These are phyloP conservation scores for Chenopodium album DNA, from an alignment of 148 eudicot species.

Conservation along the genomic window DNA sequence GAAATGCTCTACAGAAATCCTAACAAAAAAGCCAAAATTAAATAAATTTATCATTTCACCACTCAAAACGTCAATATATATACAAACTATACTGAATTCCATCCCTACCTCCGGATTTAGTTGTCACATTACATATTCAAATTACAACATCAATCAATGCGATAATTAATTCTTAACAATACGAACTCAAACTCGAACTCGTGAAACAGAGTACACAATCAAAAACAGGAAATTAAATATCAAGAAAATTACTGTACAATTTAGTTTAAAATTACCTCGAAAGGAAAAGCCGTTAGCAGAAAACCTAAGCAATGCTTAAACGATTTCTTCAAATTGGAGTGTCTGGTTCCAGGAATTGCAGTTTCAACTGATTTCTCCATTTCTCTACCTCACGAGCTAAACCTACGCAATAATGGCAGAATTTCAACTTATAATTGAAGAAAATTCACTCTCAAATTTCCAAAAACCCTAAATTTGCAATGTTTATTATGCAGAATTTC, in stretches of 20 bases:
- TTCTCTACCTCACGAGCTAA: no score
- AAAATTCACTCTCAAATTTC: no score
- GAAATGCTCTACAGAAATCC: constrained; percentile 65
- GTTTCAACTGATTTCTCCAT: constrained; percentile 34
- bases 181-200: neutral
- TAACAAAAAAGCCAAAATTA: constrained; percentile 2
- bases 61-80: no score
- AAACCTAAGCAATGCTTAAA: constrained; percentile 45
- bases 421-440: no score
- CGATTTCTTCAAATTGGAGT: constrained; percentile 52
- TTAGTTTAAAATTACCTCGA: constrained; percentile 42
- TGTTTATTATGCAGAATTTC: no score
- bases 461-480: no score
- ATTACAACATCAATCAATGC: neutral
- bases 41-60: no score
- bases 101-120: no score
- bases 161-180: neutral
- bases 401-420: no score
- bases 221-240: neutral
- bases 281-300: constrained; percentile 58
- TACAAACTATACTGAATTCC: no score
- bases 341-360: constrained; percentile 40
- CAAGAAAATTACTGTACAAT: neutral
- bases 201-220: neutral
- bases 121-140: neutral